Evolutionary conservation across 164 flowering plant species (phyloP).

Genomic region (Berberis thunbergii): DNA sequence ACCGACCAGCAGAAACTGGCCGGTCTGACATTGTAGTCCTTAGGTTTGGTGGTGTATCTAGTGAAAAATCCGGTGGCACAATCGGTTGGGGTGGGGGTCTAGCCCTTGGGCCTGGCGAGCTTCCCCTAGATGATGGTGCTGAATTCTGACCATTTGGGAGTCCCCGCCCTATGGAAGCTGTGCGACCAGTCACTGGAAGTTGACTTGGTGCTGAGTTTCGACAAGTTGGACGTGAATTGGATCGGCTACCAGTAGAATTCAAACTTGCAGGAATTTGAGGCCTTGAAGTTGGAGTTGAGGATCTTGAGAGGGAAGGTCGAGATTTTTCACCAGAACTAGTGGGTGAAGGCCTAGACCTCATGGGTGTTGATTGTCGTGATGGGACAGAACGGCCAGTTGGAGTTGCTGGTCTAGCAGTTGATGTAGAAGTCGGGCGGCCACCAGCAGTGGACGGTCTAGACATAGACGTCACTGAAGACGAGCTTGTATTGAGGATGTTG

Average conservation of each 20-base stretch:
- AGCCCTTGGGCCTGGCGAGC: slow-evolving; percentile 67
- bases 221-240: slow-evolving; percentile 71
- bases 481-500: slow-evolving; percentile 78
- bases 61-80: slow-evolving; percentile 72
- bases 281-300: slow-evolving; percentile 81
- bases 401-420: slow-evolving; percentile 53
- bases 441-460: slow-evolving; percentile 77
- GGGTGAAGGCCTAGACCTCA: slow-evolving; percentile 46
- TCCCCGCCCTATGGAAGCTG: slow-evolving; percentile 50
- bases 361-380: slow-evolving; percentile 69
- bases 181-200: slow-evolving; percentile 29
- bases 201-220: slow-evolving; percentile 38
- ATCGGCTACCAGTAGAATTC: slow-evolving; percentile 33
- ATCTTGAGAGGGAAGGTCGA: slow-evolving; percentile 54
- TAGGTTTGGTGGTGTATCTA: slow-evolving; percentile 84
- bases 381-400: slow-evolving; percentile 39
- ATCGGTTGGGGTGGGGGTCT: slow-evolving; percentile 56
- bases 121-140: slow-evolving; percentile 56
- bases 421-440: slow-evolving; percentile 37
- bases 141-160: slow-evolving; percentile 43
- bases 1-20: slow-evolving; percentile 86
- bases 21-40: slow-evolving; percentile 85
- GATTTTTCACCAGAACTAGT: slow-evolving; percentile 38
- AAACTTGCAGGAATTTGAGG: slow-evolving; percentile 49
- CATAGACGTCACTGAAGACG: slow-evolving; percentile 78